A percentile compares a stretch with the other conserved stretches of the same genome.
Evolutionary conservation across 257 asterid genomes (phyloP).

Genomic region (Echites panduratus): DNA sequence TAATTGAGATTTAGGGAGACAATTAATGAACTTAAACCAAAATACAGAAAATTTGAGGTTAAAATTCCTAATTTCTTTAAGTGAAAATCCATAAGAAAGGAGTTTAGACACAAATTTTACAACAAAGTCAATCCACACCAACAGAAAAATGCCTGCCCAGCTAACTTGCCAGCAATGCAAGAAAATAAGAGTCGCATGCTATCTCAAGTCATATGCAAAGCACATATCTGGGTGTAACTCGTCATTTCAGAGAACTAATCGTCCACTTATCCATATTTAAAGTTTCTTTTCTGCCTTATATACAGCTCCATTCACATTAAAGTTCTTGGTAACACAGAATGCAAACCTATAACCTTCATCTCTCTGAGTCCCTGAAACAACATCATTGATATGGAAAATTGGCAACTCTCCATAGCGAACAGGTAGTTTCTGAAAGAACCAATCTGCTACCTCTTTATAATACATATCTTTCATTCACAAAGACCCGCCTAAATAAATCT

Average conservation of each 20-base stretch:
- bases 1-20: too few relatives aligned
- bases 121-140: too few relatives aligned
- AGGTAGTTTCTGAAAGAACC: background rate
- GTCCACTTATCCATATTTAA: background rate
- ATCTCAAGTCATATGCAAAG: too few relatives aligned
- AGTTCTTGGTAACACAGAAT: background rate
- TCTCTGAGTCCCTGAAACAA: background rate
- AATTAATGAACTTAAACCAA: too few relatives aligned
- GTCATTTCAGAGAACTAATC: too few relatives aligned
- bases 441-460: background rate
- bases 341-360: background rate
- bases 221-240: too few relatives aligned
- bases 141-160: too few relatives aligned
- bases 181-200: too few relatives aligned
- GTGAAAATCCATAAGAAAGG: background rate
- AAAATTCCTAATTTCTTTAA: too few relatives aligned
- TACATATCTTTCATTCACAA: background rate
- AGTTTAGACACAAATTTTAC: too few relatives aligned
- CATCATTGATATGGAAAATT: background rate
- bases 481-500: background rate
- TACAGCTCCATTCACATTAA: background rate
- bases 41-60: too few relatives aligned
- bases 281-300: background rate
- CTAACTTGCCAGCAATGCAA: too few relatives aligned
- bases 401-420: background rate